phyloP scores from a whole-genome alignment of 805 yeast genomes.

The Starmerella roubikii region DNA sequence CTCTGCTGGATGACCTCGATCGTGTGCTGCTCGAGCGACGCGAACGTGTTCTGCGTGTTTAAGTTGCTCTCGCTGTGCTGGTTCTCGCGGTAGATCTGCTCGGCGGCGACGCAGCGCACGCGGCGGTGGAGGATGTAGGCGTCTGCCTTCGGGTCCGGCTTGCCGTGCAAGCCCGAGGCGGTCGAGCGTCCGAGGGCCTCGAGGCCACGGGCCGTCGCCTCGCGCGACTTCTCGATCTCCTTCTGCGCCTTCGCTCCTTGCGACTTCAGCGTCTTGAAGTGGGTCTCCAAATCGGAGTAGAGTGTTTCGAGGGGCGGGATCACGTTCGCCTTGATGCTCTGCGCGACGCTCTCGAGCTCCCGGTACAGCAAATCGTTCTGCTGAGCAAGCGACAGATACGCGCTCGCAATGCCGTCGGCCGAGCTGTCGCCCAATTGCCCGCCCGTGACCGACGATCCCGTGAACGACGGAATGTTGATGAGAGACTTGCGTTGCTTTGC shows the following conservation, averaged over 20 bases:
- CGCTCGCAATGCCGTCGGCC: slow-evolving; percentile 17
- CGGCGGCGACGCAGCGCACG: slow-evolving; percentile 28
- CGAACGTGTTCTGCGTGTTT: slow-evolving; percentile 31
- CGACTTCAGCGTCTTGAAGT: slow-evolving; percentile 30
- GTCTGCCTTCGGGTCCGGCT: slow-evolving; percentile 31
- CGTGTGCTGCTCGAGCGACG: slow-evolving; percentile 33
- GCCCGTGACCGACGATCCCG: slow-evolving; percentile 12
- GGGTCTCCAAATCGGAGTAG: slow-evolving; percentile 30
- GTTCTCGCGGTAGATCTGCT: slow-evolving; percentile 36
- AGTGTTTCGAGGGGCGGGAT: slow-evolving; percentile 35
- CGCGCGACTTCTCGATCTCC: slow-evolving; percentile 29
- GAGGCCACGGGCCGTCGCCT: slow-evolving; percentile 29
- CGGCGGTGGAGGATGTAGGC: slow-evolving; percentile 35
- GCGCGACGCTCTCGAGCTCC: slow-evolving; percentile 28
- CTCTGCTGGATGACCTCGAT: slow-evolving; percentile 32
- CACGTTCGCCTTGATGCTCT: slow-evolving; percentile 28
- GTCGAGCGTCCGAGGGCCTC: slow-evolving; percentile 25
- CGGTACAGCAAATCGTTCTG: slow-evolving; percentile 26
- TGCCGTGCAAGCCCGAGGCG: slow-evolving; percentile 24
- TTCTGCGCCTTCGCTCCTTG: slow-evolving; percentile 27
- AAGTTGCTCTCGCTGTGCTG: slow-evolving; percentile 32
- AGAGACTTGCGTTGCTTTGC: slow-evolving; percentile 27
- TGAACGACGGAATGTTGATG: slow-evolving; percentile 26
- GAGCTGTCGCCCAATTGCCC: not conserved
- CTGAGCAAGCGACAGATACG: slow-evolving; percentile 24